Base-by-base conservation (phyloP, 495 filamentous ascomycete genomes). In the Trichoderma reesei region DNA sequence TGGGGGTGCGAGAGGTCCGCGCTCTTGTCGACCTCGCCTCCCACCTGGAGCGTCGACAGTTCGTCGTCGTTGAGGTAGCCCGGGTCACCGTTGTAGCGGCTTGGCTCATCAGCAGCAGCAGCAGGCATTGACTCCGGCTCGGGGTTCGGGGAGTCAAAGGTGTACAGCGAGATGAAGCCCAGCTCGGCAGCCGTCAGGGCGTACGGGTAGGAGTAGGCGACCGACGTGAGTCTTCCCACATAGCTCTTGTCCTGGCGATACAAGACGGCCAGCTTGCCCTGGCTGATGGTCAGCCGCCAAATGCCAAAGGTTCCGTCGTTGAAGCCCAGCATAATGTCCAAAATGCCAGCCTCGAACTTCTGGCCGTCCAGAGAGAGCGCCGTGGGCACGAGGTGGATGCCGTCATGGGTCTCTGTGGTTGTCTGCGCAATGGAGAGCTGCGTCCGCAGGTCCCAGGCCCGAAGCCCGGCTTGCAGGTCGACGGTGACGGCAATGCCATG, bases 401-500 rank as follows among this genome's bases (percentile, higher is more conserved):
- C 62, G 18, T 65, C 65, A 31, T 62, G 61, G 67, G 68, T 59
- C n/a, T 73, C 69, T 65, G 79, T 66, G 31, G 59, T 63, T 44
- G 68, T 73, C 63, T 78, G 79, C 4, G 83, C 83, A 61, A 90
- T 67, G 37, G 88, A 68, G 54, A 75, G 71, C 64, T 82, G 80
- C 20, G 81, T 83, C 68, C 83, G 88, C 42, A 90, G 73, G 65
- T 85, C 79, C 93, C 91, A 97, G 5, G 85, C 90, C 63, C 88
- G 82, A 51, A 98, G 79, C 3, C 90, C 90, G 63, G 80, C 75
- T 6, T 72, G 74, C 33, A 75, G 74, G 70, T 96, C 91, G n/a
- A 82, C 91, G 11, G 89, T 93, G 44, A 93, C 82, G 18, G 94
- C 84, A 46, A 94, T 74, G 0, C 89, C 88, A 63, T 90, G 85